Evolutionary conservation across 768 basidiomycete species (phyloP).

Genomic region (Auricularia auricula-judae): DNA sequence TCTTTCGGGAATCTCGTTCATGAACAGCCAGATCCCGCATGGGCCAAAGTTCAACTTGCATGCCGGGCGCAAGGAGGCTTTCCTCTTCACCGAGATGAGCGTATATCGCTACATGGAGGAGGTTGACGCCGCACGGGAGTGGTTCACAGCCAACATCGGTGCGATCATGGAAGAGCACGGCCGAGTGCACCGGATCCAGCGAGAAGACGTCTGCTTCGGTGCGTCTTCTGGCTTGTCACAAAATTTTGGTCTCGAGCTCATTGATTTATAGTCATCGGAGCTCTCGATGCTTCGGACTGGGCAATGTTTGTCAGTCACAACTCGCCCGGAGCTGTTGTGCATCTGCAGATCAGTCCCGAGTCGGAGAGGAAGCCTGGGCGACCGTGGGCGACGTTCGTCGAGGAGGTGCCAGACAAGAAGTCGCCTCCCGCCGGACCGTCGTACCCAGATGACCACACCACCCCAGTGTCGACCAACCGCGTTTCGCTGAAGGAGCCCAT

Average conservation of each 20-base stretch:
- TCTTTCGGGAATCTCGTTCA: background rate
- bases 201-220: conserved; percentile 27
- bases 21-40: background rate
- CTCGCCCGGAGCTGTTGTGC: conserved; percentile 39
- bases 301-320: conserved; percentile 72
- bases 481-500: conserved; percentile 33
- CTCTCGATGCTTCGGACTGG: conserved; percentile 59
- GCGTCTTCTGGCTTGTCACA: conserved; percentile 7
- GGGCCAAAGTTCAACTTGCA: conserved; percentile 36
- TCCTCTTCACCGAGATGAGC: conserved; percentile 58
- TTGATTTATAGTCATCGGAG: conserved; percentile 56
- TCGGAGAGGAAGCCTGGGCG: conserved; percentile 36
- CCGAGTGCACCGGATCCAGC: conserved; percentile 20
- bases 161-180: conserved; percentile 48
- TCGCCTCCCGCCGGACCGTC: conserved; percentile 31
- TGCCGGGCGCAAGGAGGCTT: conserved; percentile 53
- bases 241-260: conserved; percentile 12
- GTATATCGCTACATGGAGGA: conserved; percentile 57
- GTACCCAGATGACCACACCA: conserved; percentile 31
- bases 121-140: conserved; percentile 52
- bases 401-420: conserved; percentile 29
- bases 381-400: conserved; percentile 67
- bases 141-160: conserved; percentile 64
- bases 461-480: conserved; percentile 25
- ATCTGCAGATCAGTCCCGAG: conserved; percentile 58